A percentile compares a stretch with the other conserved stretches of the same genome.
These are phyloP conservation scores for Neopestalotiopsis sp. DNA, from an alignment of 2,329 filamentous ascomycete species.

Conservation along the genomic window DNA sequence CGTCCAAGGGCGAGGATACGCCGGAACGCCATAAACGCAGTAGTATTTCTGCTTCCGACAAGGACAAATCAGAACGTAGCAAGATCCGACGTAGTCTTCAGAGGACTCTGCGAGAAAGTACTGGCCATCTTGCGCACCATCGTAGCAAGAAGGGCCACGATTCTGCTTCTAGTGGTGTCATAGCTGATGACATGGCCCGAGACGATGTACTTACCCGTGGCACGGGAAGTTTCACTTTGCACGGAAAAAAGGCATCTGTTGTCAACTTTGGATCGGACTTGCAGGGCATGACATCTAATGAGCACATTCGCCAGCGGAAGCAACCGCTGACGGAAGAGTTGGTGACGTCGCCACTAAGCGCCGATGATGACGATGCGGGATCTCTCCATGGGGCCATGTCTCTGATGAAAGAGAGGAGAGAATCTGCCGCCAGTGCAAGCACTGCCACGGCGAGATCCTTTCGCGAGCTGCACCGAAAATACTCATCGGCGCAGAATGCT, in stretches of 20 bases:
- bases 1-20: conserved; percentile 46
- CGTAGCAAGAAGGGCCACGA: conserved; percentile 81
- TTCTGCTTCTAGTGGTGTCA: conserved; percentile 62
- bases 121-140: conserved; percentile 67
- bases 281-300: conserved; percentile 76
- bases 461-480: conserved; percentile 65
- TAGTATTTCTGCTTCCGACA: conserved; percentile 39
- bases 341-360: conserved; percentile 41
- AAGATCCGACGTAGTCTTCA: conserved; percentile 87
- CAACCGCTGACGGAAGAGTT: conserved; percentile 48
- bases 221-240: conserved; percentile 90
- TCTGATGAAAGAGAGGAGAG: conserved; percentile 56
- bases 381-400: conserved; percentile 52
- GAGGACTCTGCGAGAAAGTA: conserved; percentile 84
- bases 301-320: conserved; percentile 70
- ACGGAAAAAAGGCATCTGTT: conserved; percentile 97
- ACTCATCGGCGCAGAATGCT: conserved; percentile 52
- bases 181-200: conserved; percentile 55
- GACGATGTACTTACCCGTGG: conserved; percentile 77
- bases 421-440: conserved; percentile 68
- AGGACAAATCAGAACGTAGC: conserved; percentile 60
- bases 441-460: conserved; percentile 72
- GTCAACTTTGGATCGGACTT: conserved; percentile 96
- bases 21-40: conserved; percentile 41
- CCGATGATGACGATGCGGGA: conserved; percentile 56